phyloP scores from a whole-genome alignment of 73 alveolate species.

The Paramecium caudatum region DNA sequence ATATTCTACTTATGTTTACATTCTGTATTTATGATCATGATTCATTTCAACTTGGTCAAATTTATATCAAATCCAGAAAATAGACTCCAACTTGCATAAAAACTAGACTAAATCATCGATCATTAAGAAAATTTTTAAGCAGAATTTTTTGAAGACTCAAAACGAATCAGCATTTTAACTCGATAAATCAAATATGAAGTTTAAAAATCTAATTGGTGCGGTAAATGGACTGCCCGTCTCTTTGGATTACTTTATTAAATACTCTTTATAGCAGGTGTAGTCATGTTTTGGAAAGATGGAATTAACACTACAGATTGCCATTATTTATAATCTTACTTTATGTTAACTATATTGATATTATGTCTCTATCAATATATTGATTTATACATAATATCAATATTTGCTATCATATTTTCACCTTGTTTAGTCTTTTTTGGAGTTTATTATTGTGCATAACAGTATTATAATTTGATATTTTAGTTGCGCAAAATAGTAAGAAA shows the following conservation, averaged over 20 bases:
- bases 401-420: constrained; percentile 21
- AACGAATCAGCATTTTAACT: constrained; percentile 10
- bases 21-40: background rate
- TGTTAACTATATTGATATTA: background rate
- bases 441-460: constrained; percentile 22
- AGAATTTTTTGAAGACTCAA: constrained; percentile 29
- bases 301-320: background rate
- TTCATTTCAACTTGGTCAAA: background rate
- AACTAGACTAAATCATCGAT: background rate
- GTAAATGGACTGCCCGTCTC: background rate
- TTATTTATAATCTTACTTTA: constrained; percentile 4
- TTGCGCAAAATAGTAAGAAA: background rate
- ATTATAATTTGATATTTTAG: background rate
- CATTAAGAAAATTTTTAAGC: background rate
- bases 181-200: constrained; percentile 56
- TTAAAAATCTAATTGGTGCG: constrained; percentile 13
- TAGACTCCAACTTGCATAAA: background rate
- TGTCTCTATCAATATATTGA: constrained; percentile 13
- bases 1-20: background rate
- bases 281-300: background rate
- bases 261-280: background rate
- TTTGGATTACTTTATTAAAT: background rate
- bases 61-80: background rate
- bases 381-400: background rate
- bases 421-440: background rate